Conservation (phyloP, 768 basidiomycete genomes). For the Rhizopogon vesiculosus region DNA sequence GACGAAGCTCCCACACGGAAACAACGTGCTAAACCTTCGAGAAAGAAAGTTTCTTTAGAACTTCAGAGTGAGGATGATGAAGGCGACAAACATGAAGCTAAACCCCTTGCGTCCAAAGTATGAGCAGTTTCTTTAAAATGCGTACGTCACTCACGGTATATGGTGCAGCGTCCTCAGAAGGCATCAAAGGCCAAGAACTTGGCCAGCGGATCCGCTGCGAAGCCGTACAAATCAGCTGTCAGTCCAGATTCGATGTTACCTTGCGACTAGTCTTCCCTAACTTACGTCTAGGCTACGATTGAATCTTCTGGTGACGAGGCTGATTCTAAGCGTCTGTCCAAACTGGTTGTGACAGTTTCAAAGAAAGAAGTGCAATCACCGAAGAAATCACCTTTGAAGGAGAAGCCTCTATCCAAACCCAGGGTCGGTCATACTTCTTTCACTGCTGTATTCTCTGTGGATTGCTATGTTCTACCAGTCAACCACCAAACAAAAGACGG, state of each 20-base stretch:
- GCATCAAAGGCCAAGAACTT: not conserved
- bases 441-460: not conserved
- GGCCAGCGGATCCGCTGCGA: not conserved
- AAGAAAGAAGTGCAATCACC: slow-evolving; percentile 4
- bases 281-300: slow-evolving; percentile 15
- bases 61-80: not conserved
- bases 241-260: not conserved
- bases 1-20: not conserved
- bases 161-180: not conserved
- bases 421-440: not conserved
- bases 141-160: not conserved
- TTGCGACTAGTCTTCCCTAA: not conserved
- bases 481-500: not conserved
- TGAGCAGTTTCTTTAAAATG: not conserved
- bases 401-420: slow-evolving; percentile 6
- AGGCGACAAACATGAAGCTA: not conserved
- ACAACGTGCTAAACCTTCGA: not conserved
- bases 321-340: not conserved
- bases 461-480: not conserved
- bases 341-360: not conserved
- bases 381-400: slow-evolving; percentile 8
- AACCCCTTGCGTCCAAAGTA: not conserved
- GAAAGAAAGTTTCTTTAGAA: not conserved
- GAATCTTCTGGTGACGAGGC: slow-evolving; percentile 26
- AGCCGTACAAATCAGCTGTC: slow-evolving; percentile 5